A percentile compares a stretch with the other conserved stretches of the same genome.
Evolutionary conservation across 345 rosid genomes (phyloP).

Genomic region (Aquilaria malaccensis): DNA sequence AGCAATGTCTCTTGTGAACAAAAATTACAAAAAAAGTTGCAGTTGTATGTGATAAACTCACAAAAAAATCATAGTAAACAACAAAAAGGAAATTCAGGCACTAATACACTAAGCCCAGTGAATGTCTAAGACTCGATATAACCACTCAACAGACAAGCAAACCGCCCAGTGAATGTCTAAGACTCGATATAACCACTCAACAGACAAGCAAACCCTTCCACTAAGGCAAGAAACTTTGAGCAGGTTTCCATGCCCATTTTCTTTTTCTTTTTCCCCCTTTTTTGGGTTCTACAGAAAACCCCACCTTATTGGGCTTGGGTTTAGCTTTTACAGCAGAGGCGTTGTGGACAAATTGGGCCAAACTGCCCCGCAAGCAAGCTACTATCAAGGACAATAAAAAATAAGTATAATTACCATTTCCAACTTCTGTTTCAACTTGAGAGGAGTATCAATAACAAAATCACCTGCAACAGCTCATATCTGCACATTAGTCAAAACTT

Average conservation of each 20-base stretch:
- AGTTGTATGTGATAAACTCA: neutral
- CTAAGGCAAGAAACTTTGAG: slow-evolving; percentile 8
- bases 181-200: neutral
- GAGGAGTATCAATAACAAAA: slow-evolving; percentile 79
- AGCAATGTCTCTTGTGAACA: slow-evolving; percentile 8
- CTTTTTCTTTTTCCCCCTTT: too few species aligned
- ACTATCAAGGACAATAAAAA: neutral
- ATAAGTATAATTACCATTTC: slow-evolving; percentile 56
- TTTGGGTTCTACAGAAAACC: too few species aligned
- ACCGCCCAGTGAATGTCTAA: neutral
- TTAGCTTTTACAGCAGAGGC: too few species aligned
- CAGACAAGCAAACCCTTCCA: slow-evolving; percentile 2
- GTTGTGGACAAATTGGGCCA: neutral
- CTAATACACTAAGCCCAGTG: neutral
- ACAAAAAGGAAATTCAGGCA: slow-evolving; percentile 2
- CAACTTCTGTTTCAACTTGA: slow-evolving; percentile 72
- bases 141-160: neutral
- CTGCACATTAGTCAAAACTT: slow-evolving; percentile 6
- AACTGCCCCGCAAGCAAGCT: neutral
- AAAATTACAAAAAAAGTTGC: slow-evolving; percentile 6
- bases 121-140: neutral
- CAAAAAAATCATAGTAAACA: slow-evolving; percentile 1
- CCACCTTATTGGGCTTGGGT: too few species aligned
- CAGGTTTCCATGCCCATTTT: neutral
- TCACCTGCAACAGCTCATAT: slow-evolving; percentile 51